Base-by-base conservation (phyloP, 2,329 filamentous ascomycete species). In the Fusarium guadeloupense region DNA sequence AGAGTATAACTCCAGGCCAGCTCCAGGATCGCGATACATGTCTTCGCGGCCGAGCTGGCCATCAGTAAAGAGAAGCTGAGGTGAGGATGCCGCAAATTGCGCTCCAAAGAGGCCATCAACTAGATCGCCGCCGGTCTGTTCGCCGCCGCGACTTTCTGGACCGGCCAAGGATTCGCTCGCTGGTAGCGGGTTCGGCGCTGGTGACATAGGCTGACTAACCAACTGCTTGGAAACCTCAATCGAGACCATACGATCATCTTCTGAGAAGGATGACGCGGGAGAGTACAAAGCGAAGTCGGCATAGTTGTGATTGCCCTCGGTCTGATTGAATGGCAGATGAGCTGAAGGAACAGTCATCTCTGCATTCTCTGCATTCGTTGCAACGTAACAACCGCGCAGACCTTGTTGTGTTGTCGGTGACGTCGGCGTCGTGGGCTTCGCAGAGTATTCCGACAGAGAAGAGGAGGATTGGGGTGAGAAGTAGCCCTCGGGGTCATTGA, bases 251-350 rank as follows among this genome's bases (percentile, higher is more conserved):
- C 64, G 75, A 38, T 85, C 83, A 54, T 84, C 83, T 51, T 83
- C 81, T 13, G 81, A 74, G 68, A 78, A 78, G 55, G 73, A 76
- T 16, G 81, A 78, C 19, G 74, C 72, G 4, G 83, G 83, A 43
- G 83, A 85, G 74, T 79, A 85, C 14, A 85, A 78, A 67, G 79
- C 81, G 75, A 85, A 85, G 74, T 85, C 83, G 63, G 78, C 73
- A 66, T 85, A 85, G 71, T 81, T 74, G 58, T 68, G 38, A 41
- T 59, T 54, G 48, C 52, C 49, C 53, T 64, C 66, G 23, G 45
- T 46, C 34, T 70, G 62, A 49, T 68, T 54, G 53, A 63, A 70
- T 35, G 68, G 69, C 38, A 71, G 54, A 19, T 60, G 50, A 21
- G 55, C 49, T 30, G 60, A 53, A 30, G 53, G 41, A 47, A 55